Conservation (phyloP, 768 basidiomycete species). For the Leccinum variicolor region DNA sequence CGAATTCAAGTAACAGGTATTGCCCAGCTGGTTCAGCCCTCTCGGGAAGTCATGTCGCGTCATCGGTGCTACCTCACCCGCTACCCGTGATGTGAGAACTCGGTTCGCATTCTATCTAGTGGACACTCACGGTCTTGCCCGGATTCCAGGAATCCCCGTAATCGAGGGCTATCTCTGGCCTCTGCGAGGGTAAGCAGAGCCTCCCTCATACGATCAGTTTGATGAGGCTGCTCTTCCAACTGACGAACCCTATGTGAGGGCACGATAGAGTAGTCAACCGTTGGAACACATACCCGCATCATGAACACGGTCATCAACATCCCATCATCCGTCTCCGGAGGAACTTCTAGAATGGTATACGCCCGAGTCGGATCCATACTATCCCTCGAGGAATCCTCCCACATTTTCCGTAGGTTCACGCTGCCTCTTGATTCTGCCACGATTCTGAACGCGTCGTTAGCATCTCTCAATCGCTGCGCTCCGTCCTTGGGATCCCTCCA, state of each 20-base stretch:
- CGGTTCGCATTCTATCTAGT: not conserved
- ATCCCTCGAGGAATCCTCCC: slow-evolving; percentile 52
- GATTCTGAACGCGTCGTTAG: slow-evolving; percentile 67
- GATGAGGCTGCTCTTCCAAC: slow-evolving; percentile 70
- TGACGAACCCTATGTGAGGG: slow-evolving; percentile 28
- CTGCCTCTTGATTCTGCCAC: slow-evolving; percentile 65
- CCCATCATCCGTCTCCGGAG: slow-evolving; percentile 69
- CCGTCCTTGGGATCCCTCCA: slow-evolving; percentile 47
- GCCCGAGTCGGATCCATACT: slow-evolving; percentile 69
- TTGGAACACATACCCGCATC: slow-evolving; percentile 53
- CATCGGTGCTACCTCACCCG: slow-evolving; percentile 57
- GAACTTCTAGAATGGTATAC: slow-evolving; percentile 67
- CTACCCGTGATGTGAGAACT: slow-evolving; percentile 33
- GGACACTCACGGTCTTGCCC: slow-evolving; percentile 73
- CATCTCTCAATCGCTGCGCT: slow-evolving; percentile 44
- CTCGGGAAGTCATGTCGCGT: slow-evolving; percentile 70
- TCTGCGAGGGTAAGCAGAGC: slow-evolving; percentile 76
- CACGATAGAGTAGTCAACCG: not conserved
- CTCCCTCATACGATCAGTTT: slow-evolving; percentile 66
- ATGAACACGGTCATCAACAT: slow-evolving; percentile 71
- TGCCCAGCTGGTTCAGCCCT: slow-evolving; percentile 85
- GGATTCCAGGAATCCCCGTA: slow-evolving; percentile 61
- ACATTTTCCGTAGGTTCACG: slow-evolving; percentile 42
- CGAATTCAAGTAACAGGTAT: slow-evolving; percentile 86
- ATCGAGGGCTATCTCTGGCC: slow-evolving; percentile 64